These are phyloP conservation scores for Achlya hypogyna DNA, from an alignment of 352 stramenopile species.

Conservation along the genomic window DNA sequence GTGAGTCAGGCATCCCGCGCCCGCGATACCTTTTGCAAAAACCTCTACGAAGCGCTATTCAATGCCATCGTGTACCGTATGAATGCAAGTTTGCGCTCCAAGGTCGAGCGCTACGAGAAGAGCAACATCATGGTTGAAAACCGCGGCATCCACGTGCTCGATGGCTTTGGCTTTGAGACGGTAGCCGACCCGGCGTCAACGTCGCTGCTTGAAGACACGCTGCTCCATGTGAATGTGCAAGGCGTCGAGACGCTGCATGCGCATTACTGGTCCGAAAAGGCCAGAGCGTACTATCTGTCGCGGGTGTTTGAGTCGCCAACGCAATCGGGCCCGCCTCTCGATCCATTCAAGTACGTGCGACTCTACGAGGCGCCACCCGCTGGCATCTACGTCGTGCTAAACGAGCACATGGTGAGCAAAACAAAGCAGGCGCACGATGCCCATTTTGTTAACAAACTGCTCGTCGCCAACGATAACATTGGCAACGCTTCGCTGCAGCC, in stretches of 20 bases:
- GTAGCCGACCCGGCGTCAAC: constrained; percentile 28
- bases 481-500: constrained; percentile 46
- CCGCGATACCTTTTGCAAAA: constrained; percentile 68
- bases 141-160: constrained; percentile 70
- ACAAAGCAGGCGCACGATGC: constrained; percentile 57
- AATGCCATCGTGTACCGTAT: constrained; percentile 70
- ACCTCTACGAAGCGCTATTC: constrained; percentile 70
- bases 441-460: constrained; percentile 70
- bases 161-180: constrained; percentile 70
- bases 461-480: constrained; percentile 66
- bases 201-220: neutral
- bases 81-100: constrained; percentile 69
- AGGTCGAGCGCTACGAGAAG: constrained; percentile 78
- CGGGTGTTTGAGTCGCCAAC: neutral
- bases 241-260: constrained; percentile 73
- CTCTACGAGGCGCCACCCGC: constrained; percentile 67
- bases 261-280: constrained; percentile 83
- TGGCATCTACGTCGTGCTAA: constrained; percentile 61
- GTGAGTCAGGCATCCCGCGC: constrained; percentile 58
- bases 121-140: constrained; percentile 75
- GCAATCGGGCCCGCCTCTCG: neutral
- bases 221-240: constrained; percentile 26
- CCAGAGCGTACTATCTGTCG: constrained; percentile 63
- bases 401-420: constrained; percentile 46
- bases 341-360: constrained; percentile 41